Conservation (phyloP, 1,139 yeast species). For the Pichia sp. region DNA sequence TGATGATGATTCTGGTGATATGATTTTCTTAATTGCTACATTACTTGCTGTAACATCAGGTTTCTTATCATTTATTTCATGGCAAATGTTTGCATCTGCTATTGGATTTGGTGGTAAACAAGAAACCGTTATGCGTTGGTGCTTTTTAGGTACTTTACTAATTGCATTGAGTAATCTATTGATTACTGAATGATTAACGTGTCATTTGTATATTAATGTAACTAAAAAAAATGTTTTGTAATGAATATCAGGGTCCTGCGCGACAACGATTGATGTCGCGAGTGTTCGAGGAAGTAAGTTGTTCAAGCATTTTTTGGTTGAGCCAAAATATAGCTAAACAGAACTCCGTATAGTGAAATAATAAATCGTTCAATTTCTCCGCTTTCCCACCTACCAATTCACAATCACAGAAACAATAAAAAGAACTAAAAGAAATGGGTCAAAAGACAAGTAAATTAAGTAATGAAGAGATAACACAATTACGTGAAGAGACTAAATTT, state of each 20-base stretch:
- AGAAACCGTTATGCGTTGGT: slow-evolving; percentile 37
- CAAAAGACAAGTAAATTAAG: slow-evolving; percentile 89
- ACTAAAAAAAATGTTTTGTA: no score
- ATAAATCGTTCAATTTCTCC: background rate
- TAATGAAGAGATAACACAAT: slow-evolving; percentile 78
- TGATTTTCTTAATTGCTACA: slow-evolving; percentile 45
- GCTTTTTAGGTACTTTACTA: slow-evolving; percentile 23
- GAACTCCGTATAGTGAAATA: no score
- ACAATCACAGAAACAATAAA: no score
- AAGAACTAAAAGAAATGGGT: slow-evolving; percentile 71
- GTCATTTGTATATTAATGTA: background rate
- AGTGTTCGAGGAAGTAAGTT: no score
- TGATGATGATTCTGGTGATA: slow-evolving; percentile 13
- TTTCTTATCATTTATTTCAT: slow-evolving; percentile 67
- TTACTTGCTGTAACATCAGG: slow-evolving; percentile 76
- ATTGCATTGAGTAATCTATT: slow-evolving; percentile 23
- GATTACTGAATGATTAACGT: background rate
- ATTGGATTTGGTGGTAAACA: slow-evolving; percentile 61
- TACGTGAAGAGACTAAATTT: slow-evolving; percentile 83
- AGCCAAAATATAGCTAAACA: no score
- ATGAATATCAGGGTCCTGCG: no score
- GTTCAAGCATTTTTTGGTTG: no score
- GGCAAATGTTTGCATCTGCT: slow-evolving; percentile 81
- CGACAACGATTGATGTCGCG: no score
- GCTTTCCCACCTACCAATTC: no score